Percentiles rank a stretch among this genome's conserved stretches.
Evolutionary conservation across 1,284 basidiomycete species (phyloP).

Genomic region (Puccinia triticina): DNA sequence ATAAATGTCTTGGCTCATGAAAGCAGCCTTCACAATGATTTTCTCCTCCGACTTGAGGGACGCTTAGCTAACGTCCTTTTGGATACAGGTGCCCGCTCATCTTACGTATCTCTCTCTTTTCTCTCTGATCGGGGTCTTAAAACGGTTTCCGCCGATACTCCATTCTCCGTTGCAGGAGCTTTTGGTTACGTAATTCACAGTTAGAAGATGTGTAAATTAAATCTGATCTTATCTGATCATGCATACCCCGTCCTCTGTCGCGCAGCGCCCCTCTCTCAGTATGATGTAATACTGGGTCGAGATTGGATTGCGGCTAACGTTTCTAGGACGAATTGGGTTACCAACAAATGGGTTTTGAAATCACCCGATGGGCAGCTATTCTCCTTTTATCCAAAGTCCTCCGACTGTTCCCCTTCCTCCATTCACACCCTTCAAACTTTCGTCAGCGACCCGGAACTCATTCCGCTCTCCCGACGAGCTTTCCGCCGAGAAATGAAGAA

Average conservation of each 20-base stretch:
- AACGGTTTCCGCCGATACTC: background rate
- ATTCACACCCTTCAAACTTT: no score
- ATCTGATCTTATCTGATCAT: background rate
- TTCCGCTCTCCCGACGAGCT: background rate
- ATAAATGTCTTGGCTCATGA: background rate
- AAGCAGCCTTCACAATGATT: background rate
- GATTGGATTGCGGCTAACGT: conserved; percentile 28
- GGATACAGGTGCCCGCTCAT: conserved; percentile 9
- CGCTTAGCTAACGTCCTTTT: background rate
- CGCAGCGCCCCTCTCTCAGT: background rate
- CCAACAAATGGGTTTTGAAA: background rate
- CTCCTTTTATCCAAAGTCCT: no score
- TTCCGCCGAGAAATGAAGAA: background rate
- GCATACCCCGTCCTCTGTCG: background rate
- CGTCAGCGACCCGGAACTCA: background rate
- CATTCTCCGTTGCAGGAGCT: background rate
- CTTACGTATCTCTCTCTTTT: background rate
- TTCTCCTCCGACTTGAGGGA: background rate
- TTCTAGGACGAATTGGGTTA: background rate
- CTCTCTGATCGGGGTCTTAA: background rate
- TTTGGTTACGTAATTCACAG: background rate
- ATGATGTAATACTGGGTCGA: conserved; percentile 15
- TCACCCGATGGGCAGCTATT: background rate
- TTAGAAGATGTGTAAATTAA: background rate
- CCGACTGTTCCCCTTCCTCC: no score